Conservation (phyloP, 1,284 basidiomycete species). For the Ustilago bromivora region DNA sequence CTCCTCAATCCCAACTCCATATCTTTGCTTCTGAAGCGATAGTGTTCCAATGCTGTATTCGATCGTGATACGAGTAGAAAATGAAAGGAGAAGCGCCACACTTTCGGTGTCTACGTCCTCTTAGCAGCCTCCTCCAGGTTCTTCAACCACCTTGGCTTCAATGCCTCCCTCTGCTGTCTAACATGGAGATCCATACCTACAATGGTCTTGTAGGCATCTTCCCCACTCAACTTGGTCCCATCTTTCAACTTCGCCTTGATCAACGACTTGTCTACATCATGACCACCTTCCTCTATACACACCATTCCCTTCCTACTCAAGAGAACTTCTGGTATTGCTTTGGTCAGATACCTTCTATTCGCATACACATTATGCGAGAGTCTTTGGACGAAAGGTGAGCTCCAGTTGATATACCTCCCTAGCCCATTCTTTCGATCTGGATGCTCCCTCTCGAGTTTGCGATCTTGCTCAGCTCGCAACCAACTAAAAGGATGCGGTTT, state of each 20-base stretch:
- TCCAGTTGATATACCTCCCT: conserved; percentile 44
- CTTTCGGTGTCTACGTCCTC: background rate
- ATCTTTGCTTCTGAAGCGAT: background rate
- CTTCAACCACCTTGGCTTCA: conserved; percentile 50
- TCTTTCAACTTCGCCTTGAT: conserved; percentile 15
- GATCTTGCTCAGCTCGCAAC: conserved; percentile 13
- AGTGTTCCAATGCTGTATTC: background rate
- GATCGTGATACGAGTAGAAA: conserved; percentile 11
- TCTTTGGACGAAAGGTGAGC: conserved; percentile 39
- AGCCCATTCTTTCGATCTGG: conserved; percentile 40
- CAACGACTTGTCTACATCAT: conserved; percentile 22
- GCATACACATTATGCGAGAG: conserved; percentile 40
- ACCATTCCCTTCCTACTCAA: conserved; percentile 33
- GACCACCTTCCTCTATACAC: conserved; percentile 22
- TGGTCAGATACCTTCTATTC: conserved; percentile 38
- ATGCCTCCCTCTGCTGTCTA: conserved; percentile 28
- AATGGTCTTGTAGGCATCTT: conserved; percentile 34
- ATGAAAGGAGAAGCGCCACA: background rate
- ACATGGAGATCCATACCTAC: conserved; percentile 18
- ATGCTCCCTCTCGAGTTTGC: conserved; percentile 27
- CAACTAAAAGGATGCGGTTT: conserved; percentile 35
- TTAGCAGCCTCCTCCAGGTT: conserved; percentile 15
- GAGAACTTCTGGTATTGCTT: conserved; percentile 36
- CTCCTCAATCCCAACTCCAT: background rate
- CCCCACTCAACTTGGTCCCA: conserved; percentile 18